Conservation (phyloP, 2,329 filamentous ascomycete species). For the Beauveria australis region DNA sequence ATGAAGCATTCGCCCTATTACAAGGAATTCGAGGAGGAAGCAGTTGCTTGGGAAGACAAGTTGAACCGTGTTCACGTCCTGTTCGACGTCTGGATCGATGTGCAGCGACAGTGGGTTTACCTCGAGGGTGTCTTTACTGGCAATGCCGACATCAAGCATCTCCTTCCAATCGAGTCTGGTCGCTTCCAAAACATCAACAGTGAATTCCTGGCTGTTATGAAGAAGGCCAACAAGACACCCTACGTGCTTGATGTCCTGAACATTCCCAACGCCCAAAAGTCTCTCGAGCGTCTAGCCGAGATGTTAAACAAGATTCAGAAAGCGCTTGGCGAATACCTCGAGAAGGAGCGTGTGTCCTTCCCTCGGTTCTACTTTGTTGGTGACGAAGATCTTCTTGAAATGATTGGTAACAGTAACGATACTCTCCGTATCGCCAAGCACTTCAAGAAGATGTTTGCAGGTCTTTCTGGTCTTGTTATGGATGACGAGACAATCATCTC, state of each 20-base stretch:
- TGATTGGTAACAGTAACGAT: conserved; percentile 99
- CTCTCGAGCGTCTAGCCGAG: conserved; percentile 89
- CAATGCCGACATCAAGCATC: conserved; percentile 96
- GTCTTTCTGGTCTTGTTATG: conserved; percentile 81
- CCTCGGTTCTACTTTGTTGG: conserved; percentile 99
- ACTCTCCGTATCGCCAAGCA: conserved; percentile 94
- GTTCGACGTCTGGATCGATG: conserved; percentile 99
- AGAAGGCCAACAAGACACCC: conserved; percentile 95
- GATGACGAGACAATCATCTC: conserved; percentile 85
- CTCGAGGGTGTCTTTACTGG: conserved; percentile 97
- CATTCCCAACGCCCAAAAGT: conserved; percentile 93
- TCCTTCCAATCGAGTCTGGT: conserved; percentile 91
- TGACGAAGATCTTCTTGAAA: conserved; percentile 95
- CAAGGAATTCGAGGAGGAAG: conserved; percentile 98
- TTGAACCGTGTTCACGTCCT: conserved; percentile 94
- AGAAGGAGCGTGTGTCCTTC: conserved; percentile 95
- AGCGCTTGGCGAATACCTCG: conserved; percentile 93
- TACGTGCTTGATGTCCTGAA: conserved; percentile 93
- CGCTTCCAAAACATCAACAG: conserved; percentile 99
- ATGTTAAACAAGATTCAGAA: conserved; percentile 98
- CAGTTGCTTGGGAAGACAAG: conserved; percentile 94
- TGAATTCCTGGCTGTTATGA: conserved; percentile 98
- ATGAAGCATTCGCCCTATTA: conserved; percentile 99
- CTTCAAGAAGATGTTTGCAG: conserved; percentile 99
- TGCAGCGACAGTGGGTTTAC: conserved; percentile 99